A percentile compares a stretch with the other conserved stretches of the same genome.
Conservation (phyloP, 2,329 filamentous ascomycete genomes). For the Alternaria rosae region DNA sequence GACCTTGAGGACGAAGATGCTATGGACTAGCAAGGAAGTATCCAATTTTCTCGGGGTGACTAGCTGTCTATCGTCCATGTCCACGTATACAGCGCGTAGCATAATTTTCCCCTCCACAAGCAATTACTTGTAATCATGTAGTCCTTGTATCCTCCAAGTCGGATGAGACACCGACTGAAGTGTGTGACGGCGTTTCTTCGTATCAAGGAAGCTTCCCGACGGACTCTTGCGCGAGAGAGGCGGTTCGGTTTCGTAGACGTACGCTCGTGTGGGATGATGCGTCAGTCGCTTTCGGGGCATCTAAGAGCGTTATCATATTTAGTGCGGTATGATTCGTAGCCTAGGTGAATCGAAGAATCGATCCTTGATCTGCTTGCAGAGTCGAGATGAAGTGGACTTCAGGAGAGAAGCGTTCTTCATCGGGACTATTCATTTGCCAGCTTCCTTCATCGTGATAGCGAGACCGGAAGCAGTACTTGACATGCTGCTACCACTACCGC, state of each 20-base stretch:
- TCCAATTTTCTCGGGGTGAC: fast-evolving
- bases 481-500: slow-evolving; percentile 34
- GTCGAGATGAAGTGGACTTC: neutral
- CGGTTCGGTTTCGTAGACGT: neutral
- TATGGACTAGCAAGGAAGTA: neutral
- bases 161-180: neutral
- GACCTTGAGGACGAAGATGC: neutral
- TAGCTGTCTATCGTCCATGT: neutral
- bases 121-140: neutral
- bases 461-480: slow-evolving; percentile 23
- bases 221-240: neutral
- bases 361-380: neutral
- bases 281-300: neutral
- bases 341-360: neutral
- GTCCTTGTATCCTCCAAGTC: neutral
- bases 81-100: neutral
- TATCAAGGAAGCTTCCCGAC: neutral
- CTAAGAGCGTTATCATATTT: neutral
- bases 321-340: neutral
- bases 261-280: neutral
- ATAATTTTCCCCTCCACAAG: neutral
- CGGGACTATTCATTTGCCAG: slow-evolving; percentile 12
- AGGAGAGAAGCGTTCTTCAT: neutral
- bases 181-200: neutral
- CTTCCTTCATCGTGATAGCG: slow-evolving; percentile 20